Conservation (phyloP, 202 grass and related monocot genomes). For the Sporobolus alterniflorus region DNA sequence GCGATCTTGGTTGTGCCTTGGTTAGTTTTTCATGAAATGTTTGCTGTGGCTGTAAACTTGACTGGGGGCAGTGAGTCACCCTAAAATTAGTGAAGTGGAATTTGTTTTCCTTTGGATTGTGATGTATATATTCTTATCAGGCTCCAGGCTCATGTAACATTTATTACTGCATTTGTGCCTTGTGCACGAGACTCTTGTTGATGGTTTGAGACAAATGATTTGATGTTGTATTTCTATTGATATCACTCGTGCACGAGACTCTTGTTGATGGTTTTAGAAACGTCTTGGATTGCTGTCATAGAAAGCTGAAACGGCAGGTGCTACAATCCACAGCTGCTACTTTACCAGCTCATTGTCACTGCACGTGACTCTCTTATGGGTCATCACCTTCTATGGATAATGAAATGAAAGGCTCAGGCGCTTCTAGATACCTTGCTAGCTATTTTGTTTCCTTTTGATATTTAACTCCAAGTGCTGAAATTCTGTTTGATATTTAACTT, state of each 20-base stretch:
- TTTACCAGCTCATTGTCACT: not conserved
- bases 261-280: too few relatives aligned
- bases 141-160: conserved; percentile 32
- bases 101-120: conserved; percentile 9
- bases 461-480: not conserved
- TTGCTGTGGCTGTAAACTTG: not conserved
- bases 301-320: too few relatives aligned
- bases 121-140: conserved; percentile 49
- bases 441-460: not conserved
- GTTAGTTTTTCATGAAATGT: conserved; percentile 5
- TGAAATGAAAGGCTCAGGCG: not conserved
- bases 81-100: not conserved
- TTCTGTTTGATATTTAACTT: not conserved
- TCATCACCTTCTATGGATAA: conserved; percentile 19
- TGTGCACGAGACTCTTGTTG: not conserved
- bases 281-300: too few relatives aligned
- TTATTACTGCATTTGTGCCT: conserved; percentile 22
- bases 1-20: not conserved
- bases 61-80: not conserved
- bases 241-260: too few relatives aligned
- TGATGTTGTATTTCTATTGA: too few relatives aligned
- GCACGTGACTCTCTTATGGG: conserved; percentile 13
- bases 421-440: conserved; percentile 18
- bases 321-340: conserved; percentile 38
- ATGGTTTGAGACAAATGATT: too few relatives aligned